Conservation (phyloP, 75 land plant species). For the Selaginella tamariscina region DNA sequence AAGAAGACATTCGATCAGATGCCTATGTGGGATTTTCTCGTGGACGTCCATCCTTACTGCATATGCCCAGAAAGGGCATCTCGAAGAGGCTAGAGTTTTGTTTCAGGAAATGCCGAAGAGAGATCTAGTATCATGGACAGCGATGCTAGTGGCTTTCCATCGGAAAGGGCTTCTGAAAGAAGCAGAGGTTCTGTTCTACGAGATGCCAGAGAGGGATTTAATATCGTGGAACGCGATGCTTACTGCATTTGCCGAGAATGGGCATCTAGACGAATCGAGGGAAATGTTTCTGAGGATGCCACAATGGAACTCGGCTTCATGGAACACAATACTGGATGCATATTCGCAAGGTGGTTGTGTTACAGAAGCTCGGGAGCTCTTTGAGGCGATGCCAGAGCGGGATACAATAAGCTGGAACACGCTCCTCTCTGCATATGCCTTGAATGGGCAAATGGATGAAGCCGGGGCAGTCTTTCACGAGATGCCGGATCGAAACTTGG, state of each 20-base stretch:
- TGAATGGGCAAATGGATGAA: neutral
- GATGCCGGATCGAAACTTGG: neutral
- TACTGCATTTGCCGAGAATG: neutral
- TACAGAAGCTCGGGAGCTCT: neutral
- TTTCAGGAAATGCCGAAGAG: neutral
- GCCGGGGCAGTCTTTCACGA: neutral
- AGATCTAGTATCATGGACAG: neutral
- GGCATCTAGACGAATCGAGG: neutral
- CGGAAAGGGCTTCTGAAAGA: neutral
- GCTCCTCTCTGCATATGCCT: neutral
- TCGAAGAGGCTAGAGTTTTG: neutral
- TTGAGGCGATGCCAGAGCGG: neutral
- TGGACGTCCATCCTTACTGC: neutral
- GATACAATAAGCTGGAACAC: neutral
- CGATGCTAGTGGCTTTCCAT: neutral
- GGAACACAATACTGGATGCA: neutral
- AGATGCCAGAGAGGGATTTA: neutral
- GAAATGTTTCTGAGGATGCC: neutral
- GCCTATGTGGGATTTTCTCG: neutral
- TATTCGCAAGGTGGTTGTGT: neutral
- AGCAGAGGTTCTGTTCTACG: neutral
- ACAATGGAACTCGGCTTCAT: neutral
- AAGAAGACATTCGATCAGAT: neutral
- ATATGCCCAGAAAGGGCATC: neutral
- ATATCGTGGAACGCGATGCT: neutral